phyloP scores from a whole-genome alignment of 2,329 filamentous ascomycete genomes.

The Teratosphaeria pseudoeucalypti region DNA sequence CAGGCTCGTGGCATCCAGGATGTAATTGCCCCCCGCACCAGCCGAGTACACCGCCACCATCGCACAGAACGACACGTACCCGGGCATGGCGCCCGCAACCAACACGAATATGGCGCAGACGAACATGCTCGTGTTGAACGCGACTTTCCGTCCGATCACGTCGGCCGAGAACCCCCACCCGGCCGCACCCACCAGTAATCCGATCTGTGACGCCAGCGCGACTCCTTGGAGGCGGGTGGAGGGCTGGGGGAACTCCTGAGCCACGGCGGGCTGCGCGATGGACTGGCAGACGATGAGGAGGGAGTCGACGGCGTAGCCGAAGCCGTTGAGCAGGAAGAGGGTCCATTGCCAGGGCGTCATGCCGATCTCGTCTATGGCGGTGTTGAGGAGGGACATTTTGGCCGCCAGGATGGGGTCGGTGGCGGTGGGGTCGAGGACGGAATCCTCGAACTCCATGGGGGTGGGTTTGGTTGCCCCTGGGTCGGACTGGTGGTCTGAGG shows the following conservation, averaged over 20 bases:
- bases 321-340: conserved; percentile 52
- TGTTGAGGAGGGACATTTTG: conserved; percentile 28
- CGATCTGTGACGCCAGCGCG: conserved; percentile 32
- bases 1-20: conserved; percentile 7
- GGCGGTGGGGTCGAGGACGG: conserved; percentile 6
- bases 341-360: conserved; percentile 51
- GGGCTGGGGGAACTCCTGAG: conserved; percentile 18
- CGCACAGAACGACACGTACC: conserved; percentile 15
- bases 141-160: conserved; percentile 10
- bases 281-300: conserved; percentile 29
- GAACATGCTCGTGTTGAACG: conserved; percentile 17
- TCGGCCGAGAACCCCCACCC: conserved; percentile 16
- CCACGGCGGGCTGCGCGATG: conserved; percentile 22
- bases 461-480: not conserved
- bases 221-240: conserved; percentile 21
- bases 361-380: conserved; percentile 47
- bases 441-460: not conserved
- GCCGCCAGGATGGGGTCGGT: conserved; percentile 30
- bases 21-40: conserved; percentile 20
- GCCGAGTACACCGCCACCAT: conserved; percentile 17
- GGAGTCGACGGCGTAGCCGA: conserved; percentile 36
- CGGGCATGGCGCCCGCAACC: conserved; percentile 17
- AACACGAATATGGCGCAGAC: conserved; percentile 16
- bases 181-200: conserved; percentile 31
- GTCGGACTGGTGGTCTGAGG: not conserved